Percentiles rank a stretch among this genome's conserved stretches.
These are phyloP conservation scores for Choricystis sp. DNA, from an alignment of 139 green algal genomes.

Conservation along the genomic window DNA sequence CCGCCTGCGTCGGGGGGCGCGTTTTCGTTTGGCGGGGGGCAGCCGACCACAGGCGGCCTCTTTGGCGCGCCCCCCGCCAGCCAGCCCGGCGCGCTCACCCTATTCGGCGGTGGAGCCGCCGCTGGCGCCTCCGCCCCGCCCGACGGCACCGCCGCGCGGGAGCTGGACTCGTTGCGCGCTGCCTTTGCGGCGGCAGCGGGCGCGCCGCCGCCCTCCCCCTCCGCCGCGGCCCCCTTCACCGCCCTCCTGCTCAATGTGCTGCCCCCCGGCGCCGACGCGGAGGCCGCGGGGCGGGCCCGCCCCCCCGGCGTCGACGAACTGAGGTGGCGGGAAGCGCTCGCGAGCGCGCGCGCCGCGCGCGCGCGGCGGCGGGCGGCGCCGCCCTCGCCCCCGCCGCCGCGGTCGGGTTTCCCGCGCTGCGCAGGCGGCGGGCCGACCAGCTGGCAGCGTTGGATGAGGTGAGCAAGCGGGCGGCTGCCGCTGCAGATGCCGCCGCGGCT, in stretches of 20 bases:
- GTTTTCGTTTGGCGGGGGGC: too few relatives aligned
- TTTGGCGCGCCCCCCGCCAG: neutral
- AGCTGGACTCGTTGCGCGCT: constrained; percentile 19
- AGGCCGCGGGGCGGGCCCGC: constrained; percentile 35
- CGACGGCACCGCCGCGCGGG: constrained; percentile 16
- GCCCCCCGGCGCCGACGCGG: too few relatives aligned
- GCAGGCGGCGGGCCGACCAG: neutral
- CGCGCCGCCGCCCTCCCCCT: too few relatives aligned
- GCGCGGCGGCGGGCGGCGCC: too few relatives aligned
- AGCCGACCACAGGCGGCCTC: too few relatives aligned
- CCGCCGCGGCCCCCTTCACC: neutral
- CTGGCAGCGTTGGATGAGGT: neutral
- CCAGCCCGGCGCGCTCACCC: neutral
- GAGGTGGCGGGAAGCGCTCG: constrained; percentile 47
- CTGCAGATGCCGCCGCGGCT: neutral
- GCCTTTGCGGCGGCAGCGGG: neutral
- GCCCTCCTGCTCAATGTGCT: constrained; percentile 50
- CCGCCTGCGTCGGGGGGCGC: too few relatives aligned
- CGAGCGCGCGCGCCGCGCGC: constrained; percentile 22
- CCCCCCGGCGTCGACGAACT: constrained; percentile 48
- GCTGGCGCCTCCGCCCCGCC: constrained; percentile 3
- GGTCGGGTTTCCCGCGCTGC: neutral
- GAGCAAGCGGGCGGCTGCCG: neutral
- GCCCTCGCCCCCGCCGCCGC: neutral
- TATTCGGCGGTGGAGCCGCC: constrained; percentile 1